Percentiles rank a stretch among this genome's conserved stretches.
Conservation (phyloP, 768 basidiomycete species). For the Daedalea quercina region DNA sequence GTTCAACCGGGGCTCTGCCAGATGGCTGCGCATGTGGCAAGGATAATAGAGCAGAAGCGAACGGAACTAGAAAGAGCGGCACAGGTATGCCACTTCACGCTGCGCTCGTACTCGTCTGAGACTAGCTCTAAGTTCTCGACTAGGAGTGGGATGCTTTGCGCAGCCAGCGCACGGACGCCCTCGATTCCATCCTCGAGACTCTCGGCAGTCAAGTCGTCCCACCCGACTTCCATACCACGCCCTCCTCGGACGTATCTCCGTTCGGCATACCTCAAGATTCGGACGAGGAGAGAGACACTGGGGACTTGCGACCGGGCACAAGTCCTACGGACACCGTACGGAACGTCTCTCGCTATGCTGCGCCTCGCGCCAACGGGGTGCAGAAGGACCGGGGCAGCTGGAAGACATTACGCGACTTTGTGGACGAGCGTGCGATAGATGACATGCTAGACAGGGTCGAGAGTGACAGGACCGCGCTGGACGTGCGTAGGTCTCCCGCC, state of each 20-base stretch:
- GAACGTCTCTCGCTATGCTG: conserved; percentile 16
- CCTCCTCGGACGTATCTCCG: conserved; percentile 58
- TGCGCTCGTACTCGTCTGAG: no score
- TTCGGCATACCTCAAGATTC: conserved; percentile 68
- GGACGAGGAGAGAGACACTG: conserved; percentile 28
- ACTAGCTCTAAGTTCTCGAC: not conserved
- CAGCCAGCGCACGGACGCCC: conserved; percentile 49
- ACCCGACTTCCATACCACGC: conserved; percentile 64
- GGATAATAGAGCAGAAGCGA: conserved; percentile 69
- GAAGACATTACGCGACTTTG: conserved; percentile 84
- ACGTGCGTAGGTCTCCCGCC: conserved; percentile 38
- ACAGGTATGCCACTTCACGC: conserved; percentile 36
- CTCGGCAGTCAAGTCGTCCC: conserved; percentile 71
- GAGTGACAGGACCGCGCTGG: conserved; percentile 55
- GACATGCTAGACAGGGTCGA: conserved; percentile 71
- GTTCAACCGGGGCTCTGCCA: conserved; percentile 23
- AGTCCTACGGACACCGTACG: conserved; percentile 39
- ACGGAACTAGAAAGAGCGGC: conserved; percentile 51
- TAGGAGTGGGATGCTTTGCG: conserved; percentile 71
- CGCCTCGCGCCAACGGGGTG: conserved; percentile 9
- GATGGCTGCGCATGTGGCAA: conserved; percentile 70
- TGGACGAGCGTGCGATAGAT: conserved; percentile 78
- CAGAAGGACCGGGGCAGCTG: conserved; percentile 48
- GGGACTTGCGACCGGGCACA: conserved; percentile 18
- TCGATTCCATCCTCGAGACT: conserved; percentile 67